These are phyloP conservation scores for Eucommia ulmoides DNA, from an alignment of 257 asterid species.

Conservation along the genomic window DNA sequence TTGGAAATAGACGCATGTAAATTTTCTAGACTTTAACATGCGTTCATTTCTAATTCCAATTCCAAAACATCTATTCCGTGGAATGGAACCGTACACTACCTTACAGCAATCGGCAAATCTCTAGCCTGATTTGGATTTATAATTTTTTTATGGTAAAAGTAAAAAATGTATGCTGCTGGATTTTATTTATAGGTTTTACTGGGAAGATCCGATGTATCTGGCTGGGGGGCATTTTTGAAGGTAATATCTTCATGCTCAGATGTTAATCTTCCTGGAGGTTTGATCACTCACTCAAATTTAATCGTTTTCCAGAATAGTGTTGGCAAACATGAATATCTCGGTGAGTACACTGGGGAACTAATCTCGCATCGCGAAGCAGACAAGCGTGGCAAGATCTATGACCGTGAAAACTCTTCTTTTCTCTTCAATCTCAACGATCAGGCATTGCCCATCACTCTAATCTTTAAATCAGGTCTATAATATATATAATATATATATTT, in stretches of 20 bases:
- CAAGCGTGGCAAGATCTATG: conserved; percentile 97
- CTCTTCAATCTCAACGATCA: conserved; percentile 80
- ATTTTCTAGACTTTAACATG: too few species aligned
- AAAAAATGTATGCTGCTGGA: not conserved
- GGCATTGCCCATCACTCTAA: conserved; percentile 24
- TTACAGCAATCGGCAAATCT: too few species aligned
- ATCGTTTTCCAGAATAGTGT: conserved; percentile 69
- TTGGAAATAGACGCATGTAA: too few species aligned
- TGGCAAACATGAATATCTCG: conserved; percentile 81
- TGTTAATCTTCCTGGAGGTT: conserved; percentile 3
- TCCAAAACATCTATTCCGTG: too few species aligned
- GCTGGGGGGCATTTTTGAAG: conserved; percentile 99
- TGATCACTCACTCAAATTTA: conserved; percentile 7
- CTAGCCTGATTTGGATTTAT: too few species aligned
- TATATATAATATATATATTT: not conserved
- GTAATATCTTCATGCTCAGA: conserved; percentile 26
- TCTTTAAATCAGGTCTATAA: too few species aligned
- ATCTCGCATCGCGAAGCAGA: conserved; percentile 97
- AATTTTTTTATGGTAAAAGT: not conserved
- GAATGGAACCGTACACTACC: too few species aligned
- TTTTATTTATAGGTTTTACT: conserved; percentile 52
- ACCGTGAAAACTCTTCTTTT: conserved; percentile 87
- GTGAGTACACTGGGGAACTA: conserved; percentile 94
- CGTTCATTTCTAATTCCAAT: too few species aligned
- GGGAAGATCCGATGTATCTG: conserved; percentile 89